Base-by-base conservation (phyloP, 495 filamentous ascomycete species). In the Annulohypoxylon nitens region DNA sequence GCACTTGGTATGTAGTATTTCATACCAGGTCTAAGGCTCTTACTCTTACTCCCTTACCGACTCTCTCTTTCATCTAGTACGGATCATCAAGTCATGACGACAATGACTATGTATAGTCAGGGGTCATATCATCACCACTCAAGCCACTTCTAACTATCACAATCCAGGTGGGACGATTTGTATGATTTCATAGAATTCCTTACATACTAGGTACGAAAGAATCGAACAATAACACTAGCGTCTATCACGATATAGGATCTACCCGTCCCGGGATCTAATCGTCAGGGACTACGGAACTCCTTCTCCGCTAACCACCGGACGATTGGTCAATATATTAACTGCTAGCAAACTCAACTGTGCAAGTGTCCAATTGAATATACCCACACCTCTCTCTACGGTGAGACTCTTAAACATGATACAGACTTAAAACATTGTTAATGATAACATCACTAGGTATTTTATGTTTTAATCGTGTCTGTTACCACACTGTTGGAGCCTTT, bases 11-110 rank as follows among this genome's bases (percentile, higher is more conserved):
- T 45, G 23, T 1, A 47, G 36, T 18, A 41, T 23, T 61, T 14
- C 33, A 30, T 18, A 9, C 7, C 47, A 64, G 60, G 18, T 9
- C 2, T 10, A 59, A 64, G 34, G n/a, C 36, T 20, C 20, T 67
- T 25, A 65, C 25, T 18, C 65, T 8, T 30, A 34, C 45, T 25
- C n/a, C 20, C 23, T 6, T 45, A 57, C 47, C 57, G 8, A 55
- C 37, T 11, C 30, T 33, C 25, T 34, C 61, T 67, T 48, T 48
- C 43, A 37, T 39, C 16, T 20, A 53, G 18, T 20, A 59, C 58
- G 34, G 43, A 67, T 54, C 25, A 11, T 39, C 25, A 16, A 70
- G 58, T 70, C 71, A 70, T 74, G 71, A 74, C 67, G 71, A 67
- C 57, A 63, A 63, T 59, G 58, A 70, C 61, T 55, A 53, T 50